These are phyloP conservation scores for Phytopythium litorale DNA, from an alignment of 352 stramenopile genomes.

Conservation along the genomic window DNA sequence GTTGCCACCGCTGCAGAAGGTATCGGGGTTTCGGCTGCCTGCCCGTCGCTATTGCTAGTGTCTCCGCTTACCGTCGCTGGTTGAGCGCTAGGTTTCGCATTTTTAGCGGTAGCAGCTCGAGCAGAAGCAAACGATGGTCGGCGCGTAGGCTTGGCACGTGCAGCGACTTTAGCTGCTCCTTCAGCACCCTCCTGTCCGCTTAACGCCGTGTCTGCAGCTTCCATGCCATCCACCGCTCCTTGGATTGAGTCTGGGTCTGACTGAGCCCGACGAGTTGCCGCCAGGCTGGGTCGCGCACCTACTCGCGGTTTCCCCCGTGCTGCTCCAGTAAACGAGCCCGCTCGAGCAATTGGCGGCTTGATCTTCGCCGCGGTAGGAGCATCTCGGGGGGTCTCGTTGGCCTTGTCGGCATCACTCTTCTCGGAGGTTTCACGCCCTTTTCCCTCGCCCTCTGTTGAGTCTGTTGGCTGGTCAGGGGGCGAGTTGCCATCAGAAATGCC, in stretches of 20 bases:
- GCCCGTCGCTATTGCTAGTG: neutral
- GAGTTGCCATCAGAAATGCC: neutral
- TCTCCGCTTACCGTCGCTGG: neutral
- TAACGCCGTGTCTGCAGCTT: neutral
- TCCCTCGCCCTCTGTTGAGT: neutral
- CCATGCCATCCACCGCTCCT: neutral
- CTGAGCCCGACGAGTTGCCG: slow-evolving; percentile 17
- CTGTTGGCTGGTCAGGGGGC: neutral
- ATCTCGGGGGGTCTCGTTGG: neutral
- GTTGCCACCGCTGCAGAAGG: slow-evolving; percentile 5
- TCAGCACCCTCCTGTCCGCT: neutral
- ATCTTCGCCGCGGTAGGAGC: neutral
- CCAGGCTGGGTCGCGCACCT: neutral
- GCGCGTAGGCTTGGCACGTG: slow-evolving; percentile 5
- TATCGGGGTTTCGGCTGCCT: neutral
- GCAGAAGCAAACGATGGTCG: slow-evolving; percentile 27
- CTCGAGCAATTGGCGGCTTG: slow-evolving; percentile 2
- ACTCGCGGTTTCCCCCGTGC: slow-evolving; percentile 9
- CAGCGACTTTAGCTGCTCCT: slow-evolving; percentile 1
- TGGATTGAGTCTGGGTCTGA: slow-evolving; percentile 19
- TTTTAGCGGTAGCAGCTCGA: slow-evolving; percentile 17
- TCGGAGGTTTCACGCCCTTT: neutral
- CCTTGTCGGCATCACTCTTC: neutral
- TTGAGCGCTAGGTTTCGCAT: slow-evolving; percentile 6
- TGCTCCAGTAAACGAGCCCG: slow-evolving; percentile 20